phyloP scores from a whole-genome alignment of 78 protist genomes.

The Bodo saltans region DNA sequence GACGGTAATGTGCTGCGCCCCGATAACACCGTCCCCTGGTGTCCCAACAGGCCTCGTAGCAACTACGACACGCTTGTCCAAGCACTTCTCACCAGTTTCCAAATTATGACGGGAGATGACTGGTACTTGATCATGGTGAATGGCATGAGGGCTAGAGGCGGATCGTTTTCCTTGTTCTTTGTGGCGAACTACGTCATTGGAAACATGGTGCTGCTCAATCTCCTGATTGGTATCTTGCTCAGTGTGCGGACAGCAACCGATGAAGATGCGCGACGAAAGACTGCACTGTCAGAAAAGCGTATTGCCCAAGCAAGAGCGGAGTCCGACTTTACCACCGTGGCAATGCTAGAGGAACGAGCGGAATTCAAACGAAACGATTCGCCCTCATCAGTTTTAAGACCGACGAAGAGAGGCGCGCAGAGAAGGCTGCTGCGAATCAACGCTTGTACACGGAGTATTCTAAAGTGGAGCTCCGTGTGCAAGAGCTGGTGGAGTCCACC shows the following conservation, averaged over 20 bases:
- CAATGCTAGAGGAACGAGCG: too few relatives aligned
- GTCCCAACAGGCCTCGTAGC: neutral
- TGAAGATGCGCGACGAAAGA: too few relatives aligned
- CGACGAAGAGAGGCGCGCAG: too few relatives aligned
- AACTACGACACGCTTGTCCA: constrained; percentile 15
- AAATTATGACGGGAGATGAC: constrained; percentile 50
- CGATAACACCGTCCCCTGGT: neutral
- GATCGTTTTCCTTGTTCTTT: constrained; percentile 5
- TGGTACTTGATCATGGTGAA: constrained; percentile 34
- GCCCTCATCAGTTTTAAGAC: too few relatives aligned
- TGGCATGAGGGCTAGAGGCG: neutral
- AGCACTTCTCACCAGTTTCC: constrained; percentile 30
- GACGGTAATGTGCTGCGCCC: neutral
- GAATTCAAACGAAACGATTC: too few relatives aligned
- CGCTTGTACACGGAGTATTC: too few relatives aligned
- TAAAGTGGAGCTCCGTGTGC: too few relatives aligned
- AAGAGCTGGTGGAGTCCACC: too few relatives aligned
- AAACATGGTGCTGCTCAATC: constrained; percentile 49
- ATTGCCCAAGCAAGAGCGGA: too few relatives aligned
- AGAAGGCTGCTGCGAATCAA: too few relatives aligned
- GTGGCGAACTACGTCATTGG: constrained; percentile 8
- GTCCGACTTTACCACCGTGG: too few relatives aligned
- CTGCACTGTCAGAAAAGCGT: too few relatives aligned
- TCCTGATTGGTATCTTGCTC: constrained; percentile 50
- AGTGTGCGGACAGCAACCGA: neutral